These are phyloP conservation scores for Fagopyrum tataricum DNA, from an alignment of 148 eudicot genomes.

Conservation along the genomic window DNA sequence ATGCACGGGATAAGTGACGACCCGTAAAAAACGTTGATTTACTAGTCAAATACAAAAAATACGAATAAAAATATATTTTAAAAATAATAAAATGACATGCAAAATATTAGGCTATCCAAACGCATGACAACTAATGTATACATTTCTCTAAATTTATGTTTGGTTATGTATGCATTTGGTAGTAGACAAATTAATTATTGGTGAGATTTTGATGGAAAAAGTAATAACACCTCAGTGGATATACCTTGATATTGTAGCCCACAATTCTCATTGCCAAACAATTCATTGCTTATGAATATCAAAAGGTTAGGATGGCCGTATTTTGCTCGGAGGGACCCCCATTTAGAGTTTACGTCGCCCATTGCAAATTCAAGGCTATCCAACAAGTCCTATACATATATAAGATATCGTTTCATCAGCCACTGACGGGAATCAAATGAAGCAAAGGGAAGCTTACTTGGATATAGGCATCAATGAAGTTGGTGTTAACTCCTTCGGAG, in stretches of 20 bases:
- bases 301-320: conserved; percentile 75
- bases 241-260: conserved; percentile 45
- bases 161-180: too few relatives aligned
- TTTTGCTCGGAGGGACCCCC: conserved; percentile 76
- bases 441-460: conserved; percentile 31
- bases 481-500: conserved; percentile 50
- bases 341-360: conserved; percentile 48
- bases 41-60: too few relatives aligned
- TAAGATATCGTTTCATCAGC: not conserved
- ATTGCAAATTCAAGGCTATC: conserved; percentile 82
- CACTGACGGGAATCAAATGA: not conserved
- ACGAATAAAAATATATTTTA: too few relatives aligned
- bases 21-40: too few relatives aligned
- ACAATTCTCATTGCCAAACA: conserved; percentile 81
- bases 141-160: too few relatives aligned
- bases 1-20: too few relatives aligned
- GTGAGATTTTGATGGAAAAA: too few relatives aligned
- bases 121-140: too few relatives aligned
- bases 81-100: too few relatives aligned
- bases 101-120: too few relatives aligned
- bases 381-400: conserved; percentile 47
- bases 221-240: too few relatives aligned
- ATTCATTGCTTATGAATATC: conserved; percentile 59
- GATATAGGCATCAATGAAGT: conserved; percentile 45
- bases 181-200: too few relatives aligned